Base-by-base conservation (phyloP, 1,284 basidiomycete species). In the Apiotrichum sp. region DNA sequence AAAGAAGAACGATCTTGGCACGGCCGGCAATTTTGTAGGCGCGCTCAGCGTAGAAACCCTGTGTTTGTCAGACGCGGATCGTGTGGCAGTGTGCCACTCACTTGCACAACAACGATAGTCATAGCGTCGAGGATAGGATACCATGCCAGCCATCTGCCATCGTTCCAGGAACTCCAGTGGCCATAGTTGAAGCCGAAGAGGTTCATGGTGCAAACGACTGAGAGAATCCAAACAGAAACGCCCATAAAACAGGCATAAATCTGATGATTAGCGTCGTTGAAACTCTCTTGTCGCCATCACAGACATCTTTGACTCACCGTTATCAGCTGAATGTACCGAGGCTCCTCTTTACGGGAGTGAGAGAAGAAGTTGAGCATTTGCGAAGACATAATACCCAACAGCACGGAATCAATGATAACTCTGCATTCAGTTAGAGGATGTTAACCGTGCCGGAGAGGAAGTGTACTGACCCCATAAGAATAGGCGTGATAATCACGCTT, bases 21-120 rank as follows among this genome's bases (percentile, higher is more conserved):
- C 57, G 51, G 3, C 55, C 55, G 6, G 52, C 47, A n/a, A 62
- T 52, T 50, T 58, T 58, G 45, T 48, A 62, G 1, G 57, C 56
- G 44, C 60, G 60, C n/a, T 62, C 57, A 29, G 60, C 57, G 46
- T 58, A 62, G 43, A 62, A 62, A 33, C 22, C 7, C 52, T 61
- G 56, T 4, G 16, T 2, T 29, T 6, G 34, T 47, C 33, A 47
- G 33, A 2, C 11, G 29, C 3, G 29, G 16, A 40, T 14, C 32
- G 16, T 3, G 3, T 8, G 32, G 6, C 11, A 6, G 31, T 14
- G 29, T 32, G 6, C 2, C 31, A 47, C 45, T 33, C 7, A 39
- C 44, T 42, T 56, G 55, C 10, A 54, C 56, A 5, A 51, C 44
- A 22, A 51, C 32, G 29, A 49, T 38, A 52, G 57, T 61, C 31